These are phyloP conservation scores for Kentomonas sorsogonicus DNA, from an alignment of 208 protist genomes.

Conservation along the genomic window DNA sequence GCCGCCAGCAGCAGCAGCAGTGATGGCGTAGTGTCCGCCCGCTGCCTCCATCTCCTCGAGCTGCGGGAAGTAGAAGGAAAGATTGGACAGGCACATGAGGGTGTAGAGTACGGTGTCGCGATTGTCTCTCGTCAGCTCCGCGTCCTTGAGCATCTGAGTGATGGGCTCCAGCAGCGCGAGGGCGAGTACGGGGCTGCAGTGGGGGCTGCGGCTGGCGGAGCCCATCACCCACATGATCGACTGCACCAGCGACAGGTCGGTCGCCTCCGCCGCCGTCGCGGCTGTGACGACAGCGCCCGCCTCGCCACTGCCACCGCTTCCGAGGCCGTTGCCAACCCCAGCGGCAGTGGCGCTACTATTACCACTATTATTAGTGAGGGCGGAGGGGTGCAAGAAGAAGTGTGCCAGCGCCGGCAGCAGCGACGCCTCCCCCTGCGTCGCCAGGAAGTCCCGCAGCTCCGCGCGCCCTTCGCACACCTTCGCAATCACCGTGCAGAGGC, in stretches of 20 bases:
- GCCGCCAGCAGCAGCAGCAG: neutral
- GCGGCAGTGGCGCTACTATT: too few species aligned
- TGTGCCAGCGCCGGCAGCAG: constrained; percentile 7
- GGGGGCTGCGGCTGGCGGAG: constrained; percentile 43
- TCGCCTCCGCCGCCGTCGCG: constrained; percentile 1
- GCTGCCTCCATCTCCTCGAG: constrained; percentile 26
- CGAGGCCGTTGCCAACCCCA: neutral
- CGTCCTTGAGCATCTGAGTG: constrained; percentile 36
- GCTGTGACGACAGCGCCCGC: constrained; percentile 2
- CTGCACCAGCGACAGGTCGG: constrained; percentile 30
- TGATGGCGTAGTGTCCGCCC: neutral
- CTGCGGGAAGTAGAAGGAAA: constrained; percentile 69
- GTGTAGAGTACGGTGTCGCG: constrained; percentile 53
- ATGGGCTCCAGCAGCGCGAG: constrained; percentile 29
- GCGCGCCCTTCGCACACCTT: constrained; percentile 29
- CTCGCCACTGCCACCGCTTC: neutral
- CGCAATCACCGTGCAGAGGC: constrained; percentile 35
- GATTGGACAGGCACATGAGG: constrained; percentile 79
- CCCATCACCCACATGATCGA: constrained; percentile 69
- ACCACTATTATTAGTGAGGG: too few species aligned
- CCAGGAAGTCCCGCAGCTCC: constrained; percentile 27
- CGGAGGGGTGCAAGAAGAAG: neutral
- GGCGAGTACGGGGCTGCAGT: constrained; percentile 43
- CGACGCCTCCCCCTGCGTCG: constrained; percentile 15
- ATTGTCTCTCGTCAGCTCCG: constrained; percentile 24